phyloP scores from a whole-genome alignment of 202 grass and related monocot species.

The Saccharum hybrid region DNA sequence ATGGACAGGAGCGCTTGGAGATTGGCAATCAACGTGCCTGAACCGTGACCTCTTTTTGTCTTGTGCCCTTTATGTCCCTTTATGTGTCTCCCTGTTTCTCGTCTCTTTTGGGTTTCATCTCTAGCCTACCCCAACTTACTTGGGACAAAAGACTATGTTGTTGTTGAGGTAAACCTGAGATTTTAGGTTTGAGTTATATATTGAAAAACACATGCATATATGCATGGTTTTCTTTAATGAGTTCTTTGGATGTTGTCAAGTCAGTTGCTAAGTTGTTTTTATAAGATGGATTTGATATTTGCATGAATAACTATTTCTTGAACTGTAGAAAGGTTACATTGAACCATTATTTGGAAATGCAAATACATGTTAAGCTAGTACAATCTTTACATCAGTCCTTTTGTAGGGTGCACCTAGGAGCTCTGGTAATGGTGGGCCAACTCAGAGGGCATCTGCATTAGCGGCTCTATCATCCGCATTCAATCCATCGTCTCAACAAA shows the following conservation, averaged over 20 bases:
- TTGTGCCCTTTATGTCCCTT: no score
- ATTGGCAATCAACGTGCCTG: no score
- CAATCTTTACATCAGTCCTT: constrained; percentile 43
- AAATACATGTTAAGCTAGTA: constrained; percentile 39
- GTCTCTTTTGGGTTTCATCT: no score
- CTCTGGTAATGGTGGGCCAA: constrained; percentile 72
- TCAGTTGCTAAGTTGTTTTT: constrained; percentile 17
- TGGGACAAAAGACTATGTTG: no score
- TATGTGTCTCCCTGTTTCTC: no score
- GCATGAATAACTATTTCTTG: constrained; percentile 22
- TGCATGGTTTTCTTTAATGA: constrained; percentile 26
- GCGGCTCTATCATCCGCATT: constrained; percentile 88
- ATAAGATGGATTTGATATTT: background rate
- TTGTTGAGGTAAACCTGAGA: no score
- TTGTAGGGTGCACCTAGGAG: constrained; percentile 61
- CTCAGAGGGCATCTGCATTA: constrained; percentile 86
- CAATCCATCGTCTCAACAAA: constrained; percentile 76
- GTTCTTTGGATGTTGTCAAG: background rate
- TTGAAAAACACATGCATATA: constrained; percentile 1
- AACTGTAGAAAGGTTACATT: background rate
- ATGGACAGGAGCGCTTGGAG: no score
- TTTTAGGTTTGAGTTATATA: constrained; percentile 29
- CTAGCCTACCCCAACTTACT: no score
- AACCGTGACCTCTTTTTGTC: no score
- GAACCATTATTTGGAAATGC: constrained; percentile 32